Evolutionary conservation across 768 basidiomycete species (phyloP), one percentile per base, ranked within the genome.

Genomic region (Rhodocollybia butyracea): DNA sequence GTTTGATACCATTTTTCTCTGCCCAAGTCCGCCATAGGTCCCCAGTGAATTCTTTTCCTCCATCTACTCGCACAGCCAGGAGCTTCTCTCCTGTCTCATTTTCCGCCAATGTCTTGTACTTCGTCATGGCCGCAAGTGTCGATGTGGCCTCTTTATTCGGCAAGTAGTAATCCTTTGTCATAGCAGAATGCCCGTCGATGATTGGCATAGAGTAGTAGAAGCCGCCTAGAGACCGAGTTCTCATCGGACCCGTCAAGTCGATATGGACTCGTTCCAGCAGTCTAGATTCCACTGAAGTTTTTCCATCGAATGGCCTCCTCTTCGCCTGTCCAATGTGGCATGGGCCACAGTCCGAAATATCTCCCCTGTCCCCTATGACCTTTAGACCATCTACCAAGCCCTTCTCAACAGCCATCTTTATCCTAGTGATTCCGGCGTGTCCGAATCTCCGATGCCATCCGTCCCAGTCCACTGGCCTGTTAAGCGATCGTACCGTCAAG

Each of bases 391-490:
- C 53, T 17, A 54, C 54, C 0, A 46, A 6, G 2, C 19, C 26
- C 11, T 26, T 26, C 21, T 42, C 13, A 3, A 15, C 13, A 22
- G 38, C 15, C 19, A 26, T 17, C 5, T 12, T 10, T 17, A 56
- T 56, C 8, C 45, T 2, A 15, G 22, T 3, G 7, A 39, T 24
- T 11, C 46, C 55, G 1, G 55, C 45, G 29, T 56, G 55, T 0
- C 61, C 63, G 36, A 73, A 56, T 2, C 64, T 41, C 3, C 59
- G 55, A 55, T 73, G 71, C 67, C 66, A 69, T 0, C 54, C n/a
- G 57, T 1, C 59, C 63, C 22, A 69, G 36, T 36, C 58, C 0
- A 55, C 57, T 1, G 64, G 63, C 22, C 60, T 50, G 5, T 59
- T 55, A 12, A 61, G 60, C 3, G 63, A 66, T 5, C 51, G 26